These are phyloP conservation scores for Candida xiaguanensis DNA, from an alignment of 805 yeast genomes.

Conservation along the genomic window DNA sequence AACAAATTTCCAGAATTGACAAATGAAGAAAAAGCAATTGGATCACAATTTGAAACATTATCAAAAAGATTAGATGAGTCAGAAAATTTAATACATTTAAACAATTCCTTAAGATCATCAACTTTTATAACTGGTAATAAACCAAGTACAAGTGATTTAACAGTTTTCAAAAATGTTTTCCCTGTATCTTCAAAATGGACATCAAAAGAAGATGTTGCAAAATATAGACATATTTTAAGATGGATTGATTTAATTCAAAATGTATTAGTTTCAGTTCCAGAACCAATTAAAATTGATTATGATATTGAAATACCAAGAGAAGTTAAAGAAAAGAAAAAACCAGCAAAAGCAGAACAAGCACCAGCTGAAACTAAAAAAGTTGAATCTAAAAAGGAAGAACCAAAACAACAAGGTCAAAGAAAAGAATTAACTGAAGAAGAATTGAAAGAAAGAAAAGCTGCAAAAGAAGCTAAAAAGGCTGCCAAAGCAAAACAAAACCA, in stretches of 20 bases:
- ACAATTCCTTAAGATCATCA: conserved; percentile 61
- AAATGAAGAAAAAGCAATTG: conserved; percentile 60
- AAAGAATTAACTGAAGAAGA: conserved; percentile 36
- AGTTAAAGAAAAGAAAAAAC: conserved; percentile 58
- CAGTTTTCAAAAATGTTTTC: conserved; percentile 62
- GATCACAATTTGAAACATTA: conserved; percentile 76
- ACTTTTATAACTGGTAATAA: conserved; percentile 69
- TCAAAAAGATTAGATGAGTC: conserved; percentile 56
- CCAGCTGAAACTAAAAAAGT: conserved; percentile 14
- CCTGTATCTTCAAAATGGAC: conserved; percentile 59
- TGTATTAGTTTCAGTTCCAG: conserved; percentile 49
- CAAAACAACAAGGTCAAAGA: conserved; percentile 26
- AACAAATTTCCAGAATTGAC: conserved; percentile 26
- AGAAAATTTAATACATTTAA: conserved; percentile 45
- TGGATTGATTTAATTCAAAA: conserved; percentile 90
- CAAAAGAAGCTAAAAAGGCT: conserved; percentile 59
- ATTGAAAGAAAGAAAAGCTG: conserved; percentile 63
- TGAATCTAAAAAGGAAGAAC: conserved; percentile 25
- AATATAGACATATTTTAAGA: conserved; percentile 80
- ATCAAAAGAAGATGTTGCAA: conserved; percentile 50
- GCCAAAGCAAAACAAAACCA: conserved; percentile 51
- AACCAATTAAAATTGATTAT: conserved; percentile 51
- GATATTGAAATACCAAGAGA: conserved; percentile 72
- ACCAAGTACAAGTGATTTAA: conserved; percentile 69
- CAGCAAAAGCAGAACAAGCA: conserved; percentile 23